Evolutionary conservation across 2,329 filamentous ascomycete genomes (phyloP), one percentile per base, ranked within the genome.

Genomic region (Xylariaceae sp.): DNA sequence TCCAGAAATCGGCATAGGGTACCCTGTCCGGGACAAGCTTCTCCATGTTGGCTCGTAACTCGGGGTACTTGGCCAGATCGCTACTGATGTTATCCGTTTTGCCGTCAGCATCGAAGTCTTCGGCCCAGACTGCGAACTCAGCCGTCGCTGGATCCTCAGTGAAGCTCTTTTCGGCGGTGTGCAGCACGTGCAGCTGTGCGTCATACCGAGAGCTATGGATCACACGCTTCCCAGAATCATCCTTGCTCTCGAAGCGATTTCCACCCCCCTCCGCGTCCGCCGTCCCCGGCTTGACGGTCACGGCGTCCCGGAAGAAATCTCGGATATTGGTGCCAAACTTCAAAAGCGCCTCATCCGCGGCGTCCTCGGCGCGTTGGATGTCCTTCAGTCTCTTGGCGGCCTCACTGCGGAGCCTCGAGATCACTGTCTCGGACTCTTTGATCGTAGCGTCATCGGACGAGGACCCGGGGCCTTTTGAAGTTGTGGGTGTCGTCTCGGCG

Each of bases 141-240:
- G 83, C 80, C 42, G 86, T 86, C 6, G 82, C 80, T 0, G 92
- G 91, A 66, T 97, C 92, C 67, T 89, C 88, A 50, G 84, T 83
- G 73, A 97, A 96, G 64, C 86, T 90, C 58, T 94, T 88, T 32
- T 86, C 73, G 16, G 86, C 89, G 4, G 91, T 92, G 72, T 99
- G 94, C 55, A 99, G 92, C 27, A 96, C 92, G 69, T 99, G 93
- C 57, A 99, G 78, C 73, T 97, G 94, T 1, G 94, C 94, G 67
- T 99, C 94, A 69, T 97, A 93, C 57, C 94, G 83, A 45, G 92
- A 96, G 1, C 91, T 90, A 71, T 99, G 94, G 60, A 97, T 96
- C 13, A 97, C 91, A 50, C 94, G 83, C 78, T 94, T 97, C 21
- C 92, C 93, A 43, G 85, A 83, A 4, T 89, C 85, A 72, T 97